Base-by-base conservation (phyloP, 139 green algal genomes). In the Gonium pectorale region DNA sequence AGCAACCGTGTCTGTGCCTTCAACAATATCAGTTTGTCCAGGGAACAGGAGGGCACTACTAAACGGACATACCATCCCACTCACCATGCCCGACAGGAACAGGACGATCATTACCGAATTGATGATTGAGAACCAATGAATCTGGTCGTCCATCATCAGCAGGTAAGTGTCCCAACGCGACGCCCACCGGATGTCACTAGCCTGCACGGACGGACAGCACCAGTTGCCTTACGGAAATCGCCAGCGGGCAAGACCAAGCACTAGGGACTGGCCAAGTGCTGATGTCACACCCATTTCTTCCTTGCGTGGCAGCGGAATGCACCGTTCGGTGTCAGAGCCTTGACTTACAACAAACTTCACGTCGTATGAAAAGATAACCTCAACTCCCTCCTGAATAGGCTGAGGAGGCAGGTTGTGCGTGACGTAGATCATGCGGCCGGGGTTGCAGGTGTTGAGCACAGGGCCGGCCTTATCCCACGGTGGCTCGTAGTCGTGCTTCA, bases 31-130 rank as follows among this genome's bases (percentile, higher is more conserved):
- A n/a, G n/a, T n/a, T n/a, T n/a, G n/a, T n/a, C n/a, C n/a, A n/a
- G n/a, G n/a, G n/a, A n/a, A n/a, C n/a, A n/a, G n/a, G n/a, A n/a
- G n/a, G 49, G 49, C 13, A 56, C 56, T 64, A 64, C 17, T 9
- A 6, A 29, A 64, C 15, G 56, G 56, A 15, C 19, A n/a, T 56
- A 17, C 17, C 6, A 15, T 33, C 70, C 31, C 19, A 56, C 74
- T 31, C 27, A 99, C 95, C 97, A 99, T 99, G 81, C 95, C 97
- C 2, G 91, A 94, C 43, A 99, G 93, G 94, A 99, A 99, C 15
- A 99, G 90, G 79, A 99, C 97, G 69, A 99, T 99, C 97, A 99
- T 99, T 52, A 98, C 89, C n/a, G 90, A 97, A 93, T 99, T 99
- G 71, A 99, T 95, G 90, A 99, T 98, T 64, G 93, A 97, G 91